Evolutionary conservation across 768 basidiomycete species (phyloP).

Genomic region (Terana coerulea): DNA sequence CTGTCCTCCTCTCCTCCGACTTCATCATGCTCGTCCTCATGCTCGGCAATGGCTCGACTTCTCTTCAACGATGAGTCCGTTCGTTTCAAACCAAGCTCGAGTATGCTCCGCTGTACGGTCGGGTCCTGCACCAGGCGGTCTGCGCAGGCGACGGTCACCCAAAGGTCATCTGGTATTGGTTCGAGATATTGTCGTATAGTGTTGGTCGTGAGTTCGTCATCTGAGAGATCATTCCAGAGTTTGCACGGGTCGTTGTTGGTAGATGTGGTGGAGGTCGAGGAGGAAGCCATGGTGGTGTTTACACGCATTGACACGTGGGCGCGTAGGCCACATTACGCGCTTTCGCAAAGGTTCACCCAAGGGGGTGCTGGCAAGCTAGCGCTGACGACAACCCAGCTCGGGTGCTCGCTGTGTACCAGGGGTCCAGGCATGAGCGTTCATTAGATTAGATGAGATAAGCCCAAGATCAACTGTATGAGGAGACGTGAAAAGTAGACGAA

Average conservation of each 20-base stretch:
- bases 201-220: slow-evolving; percentile 55
- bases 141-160: slow-evolving; percentile 71
- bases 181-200: slow-evolving; percentile 45
- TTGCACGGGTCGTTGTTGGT: slow-evolving; percentile 27
- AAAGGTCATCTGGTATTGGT: slow-evolving; percentile 60
- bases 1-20: slow-evolving; percentile 19
- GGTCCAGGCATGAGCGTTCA: too few species aligned
- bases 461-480: too few species aligned
- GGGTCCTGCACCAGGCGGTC: slow-evolving; percentile 64
- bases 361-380: too few species aligned
- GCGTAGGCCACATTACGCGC: not conserved
- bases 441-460: too few species aligned
- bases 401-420: too few species aligned
- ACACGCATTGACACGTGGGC: slow-evolving; percentile 4
- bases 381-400: too few species aligned
- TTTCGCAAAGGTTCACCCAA: too few species aligned
- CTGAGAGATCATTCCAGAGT: slow-evolving; percentile 52
- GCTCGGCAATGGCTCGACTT: slow-evolving; percentile 34
- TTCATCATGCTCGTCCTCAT: slow-evolving; percentile 14
- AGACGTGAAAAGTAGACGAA: too few species aligned
- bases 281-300: slow-evolving; percentile 12
- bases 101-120: slow-evolving; percentile 50
- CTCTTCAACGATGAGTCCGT: slow-evolving; percentile 47
- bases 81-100: slow-evolving; percentile 61
- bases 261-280: slow-evolving; percentile 27